Evolutionary conservation across 2,329 filamentous ascomycete genomes (phyloP).

Genomic region (Pseudofabraea citricarpa): DNA sequence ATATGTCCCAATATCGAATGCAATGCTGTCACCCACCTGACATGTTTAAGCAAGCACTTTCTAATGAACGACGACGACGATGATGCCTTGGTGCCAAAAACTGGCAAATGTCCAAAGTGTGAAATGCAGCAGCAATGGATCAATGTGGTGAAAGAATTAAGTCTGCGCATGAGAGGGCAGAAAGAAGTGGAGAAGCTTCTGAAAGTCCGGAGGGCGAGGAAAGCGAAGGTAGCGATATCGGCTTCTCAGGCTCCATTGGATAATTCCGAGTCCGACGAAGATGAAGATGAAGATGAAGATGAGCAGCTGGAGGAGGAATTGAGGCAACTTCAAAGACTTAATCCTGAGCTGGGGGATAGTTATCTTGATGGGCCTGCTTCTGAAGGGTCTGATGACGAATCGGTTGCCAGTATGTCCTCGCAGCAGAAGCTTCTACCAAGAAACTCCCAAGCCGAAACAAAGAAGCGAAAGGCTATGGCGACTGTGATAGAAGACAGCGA

Average conservation of each 20-base stretch:
- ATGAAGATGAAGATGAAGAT: conserved; percentile 8
- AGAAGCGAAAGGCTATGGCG: conserved; percentile 11
- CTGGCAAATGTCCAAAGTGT: conserved; percentile 70
- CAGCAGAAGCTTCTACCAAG: not conserved
- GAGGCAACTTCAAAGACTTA: conserved; percentile 5
- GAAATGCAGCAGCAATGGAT: conserved; percentile 60
- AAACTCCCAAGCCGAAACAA: conserved; percentile 12
- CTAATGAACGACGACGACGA: conserved; percentile 31
- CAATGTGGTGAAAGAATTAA: conserved; percentile 78
- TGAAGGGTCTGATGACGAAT: conserved; percentile 17
- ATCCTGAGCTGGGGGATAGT: conserved; percentile 7
- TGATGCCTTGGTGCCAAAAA: conserved; percentile 54
- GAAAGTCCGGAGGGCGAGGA: conserved; percentile 34
- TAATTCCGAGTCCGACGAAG: conserved; percentile 10
- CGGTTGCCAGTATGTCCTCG: conserved; percentile 12
- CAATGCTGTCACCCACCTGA: conserved; percentile 53
- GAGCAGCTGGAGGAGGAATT: conserved; percentile 6
- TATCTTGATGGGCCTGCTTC: conserved; percentile 16
- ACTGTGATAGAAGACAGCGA: conserved; percentile 49
- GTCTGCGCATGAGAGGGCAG: conserved; percentile 62
- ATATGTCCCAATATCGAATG: conserved; percentile 51
- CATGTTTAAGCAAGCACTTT: conserved; percentile 53
- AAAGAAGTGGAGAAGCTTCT: conserved; percentile 68
- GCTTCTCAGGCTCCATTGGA: conserved; percentile 13
- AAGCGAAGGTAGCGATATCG: conserved; percentile 7